Conservation (phyloP, 208 protist species). For the Trypanosoma rangeli region DNA sequence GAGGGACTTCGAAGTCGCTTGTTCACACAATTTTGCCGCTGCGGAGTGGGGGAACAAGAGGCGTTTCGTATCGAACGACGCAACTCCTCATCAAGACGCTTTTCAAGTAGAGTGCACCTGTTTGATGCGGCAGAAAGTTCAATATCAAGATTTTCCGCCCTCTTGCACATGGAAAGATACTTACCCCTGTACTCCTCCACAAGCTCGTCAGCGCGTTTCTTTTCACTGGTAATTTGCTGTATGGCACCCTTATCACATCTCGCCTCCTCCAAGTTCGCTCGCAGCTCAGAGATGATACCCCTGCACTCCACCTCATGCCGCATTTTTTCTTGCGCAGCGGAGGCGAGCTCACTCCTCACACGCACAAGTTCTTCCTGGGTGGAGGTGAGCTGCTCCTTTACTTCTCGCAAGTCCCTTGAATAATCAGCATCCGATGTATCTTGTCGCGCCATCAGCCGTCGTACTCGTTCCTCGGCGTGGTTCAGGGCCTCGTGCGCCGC, state of each 20-base stretch:
- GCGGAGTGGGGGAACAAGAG: slow-evolving; percentile 27
- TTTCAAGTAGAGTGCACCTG: slow-evolving; percentile 66
- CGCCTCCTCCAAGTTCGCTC: slow-evolving; percentile 40
- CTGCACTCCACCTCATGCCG: slow-evolving; percentile 44
- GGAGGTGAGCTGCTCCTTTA: slow-evolving; percentile 55
- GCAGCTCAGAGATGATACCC: slow-evolving; percentile 40
- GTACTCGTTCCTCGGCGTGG: slow-evolving; percentile 56
- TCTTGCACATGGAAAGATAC: slow-evolving; percentile 48
- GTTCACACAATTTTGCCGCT: slow-evolving; percentile 1
- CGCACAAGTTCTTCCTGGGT: slow-evolving; percentile 58
- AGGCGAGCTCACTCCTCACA: slow-evolving; percentile 44
- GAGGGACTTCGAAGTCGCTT: slow-evolving; percentile 24
- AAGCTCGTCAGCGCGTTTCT: slow-evolving; percentile 39
- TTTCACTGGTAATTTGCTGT: slow-evolving; percentile 28
- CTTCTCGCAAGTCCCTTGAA: slow-evolving; percentile 47
- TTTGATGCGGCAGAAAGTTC: slow-evolving; percentile 63
- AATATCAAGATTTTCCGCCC: slow-evolving; percentile 48
- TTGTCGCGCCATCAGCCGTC: slow-evolving; percentile 55
- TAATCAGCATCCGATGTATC: slow-evolving; percentile 62
- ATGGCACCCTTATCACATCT: slow-evolving; percentile 44
- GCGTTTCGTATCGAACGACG: slow-evolving; percentile 42
- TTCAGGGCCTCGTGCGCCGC: slow-evolving; percentile 33
- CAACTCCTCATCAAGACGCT: slow-evolving; percentile 62
- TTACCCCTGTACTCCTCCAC: slow-evolving; percentile 43
- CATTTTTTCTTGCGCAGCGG: slow-evolving; percentile 47